Conservation (phyloP, 352 stramenopile genomes). For the Phytophthora cajani region DNA sequence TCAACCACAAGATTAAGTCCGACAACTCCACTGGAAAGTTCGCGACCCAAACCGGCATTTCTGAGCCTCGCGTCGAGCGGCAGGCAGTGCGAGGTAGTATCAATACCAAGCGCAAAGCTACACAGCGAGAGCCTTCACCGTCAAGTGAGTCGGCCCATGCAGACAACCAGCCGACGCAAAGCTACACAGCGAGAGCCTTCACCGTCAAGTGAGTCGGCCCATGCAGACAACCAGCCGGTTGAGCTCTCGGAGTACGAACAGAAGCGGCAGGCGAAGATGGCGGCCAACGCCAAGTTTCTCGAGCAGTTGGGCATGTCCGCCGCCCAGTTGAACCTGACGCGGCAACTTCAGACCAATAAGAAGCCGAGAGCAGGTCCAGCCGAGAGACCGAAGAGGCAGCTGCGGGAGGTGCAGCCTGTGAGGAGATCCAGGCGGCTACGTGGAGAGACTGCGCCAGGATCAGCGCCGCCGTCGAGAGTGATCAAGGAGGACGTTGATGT, state of each 20-base stretch:
- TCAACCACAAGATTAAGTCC: background rate
- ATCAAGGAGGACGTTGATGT: slow-evolving; percentile 1
- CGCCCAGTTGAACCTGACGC: slow-evolving; percentile 28
- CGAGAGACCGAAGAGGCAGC: slow-evolving; percentile 11
- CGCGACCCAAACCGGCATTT: background rate
- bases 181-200: background rate
- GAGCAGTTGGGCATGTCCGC: slow-evolving; percentile 47
- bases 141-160: background rate
- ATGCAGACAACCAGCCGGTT: background rate
- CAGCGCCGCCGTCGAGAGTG: background rate
- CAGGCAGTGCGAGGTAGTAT: background rate
- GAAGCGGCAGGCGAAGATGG: slow-evolving; percentile 49
- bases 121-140: background rate
- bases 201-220: background rate
- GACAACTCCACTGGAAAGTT: background rate
- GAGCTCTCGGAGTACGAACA: slow-evolving; percentile 54
- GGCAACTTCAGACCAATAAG: slow-evolving; percentile 15
- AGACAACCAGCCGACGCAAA: background rate
- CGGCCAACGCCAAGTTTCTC: slow-evolving; percentile 54
- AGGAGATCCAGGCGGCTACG: slow-evolving; percentile 48
- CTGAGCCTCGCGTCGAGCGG: slow-evolving; percentile 7
- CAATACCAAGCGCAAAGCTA: background rate
- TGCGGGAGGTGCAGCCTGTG: slow-evolving; percentile 16
- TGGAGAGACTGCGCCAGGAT: slow-evolving; percentile 22
- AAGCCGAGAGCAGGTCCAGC: background rate